Conservation (phyloP, 495 filamentous ascomycete species). For the Xylaria nigripes region DNA sequence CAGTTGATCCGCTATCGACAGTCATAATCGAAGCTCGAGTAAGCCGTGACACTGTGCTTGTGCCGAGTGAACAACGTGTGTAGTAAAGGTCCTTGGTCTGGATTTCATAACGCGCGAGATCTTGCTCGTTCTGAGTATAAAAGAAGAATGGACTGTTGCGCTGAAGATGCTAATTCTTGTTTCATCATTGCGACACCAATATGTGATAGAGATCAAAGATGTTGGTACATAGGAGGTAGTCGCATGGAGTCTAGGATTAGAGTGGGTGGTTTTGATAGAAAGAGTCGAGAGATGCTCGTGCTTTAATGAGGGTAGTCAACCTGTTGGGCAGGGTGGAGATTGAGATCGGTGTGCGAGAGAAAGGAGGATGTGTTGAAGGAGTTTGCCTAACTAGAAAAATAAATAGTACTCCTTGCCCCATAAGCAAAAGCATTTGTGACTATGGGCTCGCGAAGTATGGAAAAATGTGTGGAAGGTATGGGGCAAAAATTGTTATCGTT, state of each 20-base stretch:
- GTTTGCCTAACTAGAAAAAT: neutral
- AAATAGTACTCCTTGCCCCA: neutral
- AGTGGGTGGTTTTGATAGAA: neutral
- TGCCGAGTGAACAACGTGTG: too few relatives aligned
- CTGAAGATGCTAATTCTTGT: neutral
- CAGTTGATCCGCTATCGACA: neutral
- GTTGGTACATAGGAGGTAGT: neutral
- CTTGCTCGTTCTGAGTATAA: neutral
- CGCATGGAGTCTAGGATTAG: neutral
- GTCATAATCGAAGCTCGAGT: too few relatives aligned
- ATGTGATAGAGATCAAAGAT: neutral
- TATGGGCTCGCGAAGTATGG: neutral
- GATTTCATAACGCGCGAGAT: too few relatives aligned
- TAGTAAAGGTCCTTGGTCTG: neutral
- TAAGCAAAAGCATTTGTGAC: neutral
- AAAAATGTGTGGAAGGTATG: slow-evolving; percentile 2
- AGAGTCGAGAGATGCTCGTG: neutral
- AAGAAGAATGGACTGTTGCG: neutral
- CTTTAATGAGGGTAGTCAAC: neutral
- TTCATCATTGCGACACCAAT: neutral
- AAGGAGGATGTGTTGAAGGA: neutral
- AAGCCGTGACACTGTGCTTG: too few relatives aligned
- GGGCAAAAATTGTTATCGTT: neutral
- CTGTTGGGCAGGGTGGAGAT: neutral
- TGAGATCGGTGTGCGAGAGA: neutral